Conservation (phyloP, 1,139 yeast genomes). For the Debaryomycetaceae sp. region DNA sequence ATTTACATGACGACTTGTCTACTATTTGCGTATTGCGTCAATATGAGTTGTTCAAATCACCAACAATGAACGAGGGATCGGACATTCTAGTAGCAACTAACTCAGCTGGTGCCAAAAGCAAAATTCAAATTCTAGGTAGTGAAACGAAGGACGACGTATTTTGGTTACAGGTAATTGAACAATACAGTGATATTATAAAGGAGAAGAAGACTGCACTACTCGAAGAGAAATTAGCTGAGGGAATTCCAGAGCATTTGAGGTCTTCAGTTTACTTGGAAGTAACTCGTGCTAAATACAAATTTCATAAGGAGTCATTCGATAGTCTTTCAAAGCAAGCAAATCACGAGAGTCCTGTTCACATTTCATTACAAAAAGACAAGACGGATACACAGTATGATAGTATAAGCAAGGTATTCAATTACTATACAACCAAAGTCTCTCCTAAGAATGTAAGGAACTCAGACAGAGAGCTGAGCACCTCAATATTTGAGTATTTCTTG, state of each 20-base stretch:
- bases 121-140: conserved; percentile 6
- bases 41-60: conserved; percentile 28
- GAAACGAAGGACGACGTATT: conserved; percentile 10
- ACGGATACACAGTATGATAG: conserved; percentile 2
- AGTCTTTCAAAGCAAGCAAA: conserved; percentile 29
- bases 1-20: conserved; percentile 20
- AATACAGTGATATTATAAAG: neutral
- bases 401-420: conserved; percentile 23
- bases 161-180: conserved; percentile 16
- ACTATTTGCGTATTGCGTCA: conserved; percentile 33
- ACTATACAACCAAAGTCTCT: conserved; percentile 28
- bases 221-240: conserved; percentile 26
- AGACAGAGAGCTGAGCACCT: neutral
- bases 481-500: conserved; percentile 11
- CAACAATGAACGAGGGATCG: conserved; percentile 34
- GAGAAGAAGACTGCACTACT: conserved; percentile 18
- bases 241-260: conserved; percentile 32
- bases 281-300: conserved; percentile 29
- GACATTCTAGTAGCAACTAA: conserved; percentile 22
- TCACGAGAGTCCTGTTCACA: neutral
- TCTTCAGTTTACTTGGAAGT: conserved; percentile 31
- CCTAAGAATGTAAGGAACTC: conserved; percentile 6
- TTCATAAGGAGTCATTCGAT: conserved; percentile 30
- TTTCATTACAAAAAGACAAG: neutral
- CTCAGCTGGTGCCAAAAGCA: conserved; percentile 8